Conservation (phyloP, 2,329 filamentous ascomycete species). For the Pseudocercospora eumusae region DNA sequence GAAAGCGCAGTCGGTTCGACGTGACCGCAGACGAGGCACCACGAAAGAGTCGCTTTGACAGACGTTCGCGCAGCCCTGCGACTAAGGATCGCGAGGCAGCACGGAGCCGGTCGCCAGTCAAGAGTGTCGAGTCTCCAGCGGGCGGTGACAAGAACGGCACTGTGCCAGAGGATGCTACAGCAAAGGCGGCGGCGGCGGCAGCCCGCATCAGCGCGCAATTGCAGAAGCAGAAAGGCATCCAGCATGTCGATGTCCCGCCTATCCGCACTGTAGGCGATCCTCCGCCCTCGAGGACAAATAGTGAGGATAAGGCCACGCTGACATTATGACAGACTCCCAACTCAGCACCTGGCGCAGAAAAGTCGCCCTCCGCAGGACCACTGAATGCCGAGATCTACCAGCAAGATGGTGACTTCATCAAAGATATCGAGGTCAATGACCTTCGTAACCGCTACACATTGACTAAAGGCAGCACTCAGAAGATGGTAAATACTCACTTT, state of each 20-base stretch:
- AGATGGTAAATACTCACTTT: conserved; percentile 91
- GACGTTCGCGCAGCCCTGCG: conserved; percentile 68
- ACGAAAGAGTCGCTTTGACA: conserved; percentile 76
- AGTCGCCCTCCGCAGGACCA: conserved; percentile 56
- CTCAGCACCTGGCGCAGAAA: conserved; percentile 53
- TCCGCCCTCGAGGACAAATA: not conserved
- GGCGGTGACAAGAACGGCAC: conserved; percentile 27
- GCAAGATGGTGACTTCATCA: conserved; percentile 95
- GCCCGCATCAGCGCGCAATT: conserved; percentile 53
- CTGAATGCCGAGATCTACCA: conserved; percentile 90
- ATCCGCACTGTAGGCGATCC: conserved; percentile 61
- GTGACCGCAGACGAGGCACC: conserved; percentile 82
- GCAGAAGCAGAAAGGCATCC: conserved; percentile 73
- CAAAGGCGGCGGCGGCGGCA: conserved; percentile 80
- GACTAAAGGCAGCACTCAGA: conserved; percentile 95
- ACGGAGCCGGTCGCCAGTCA: conserved; percentile 79
- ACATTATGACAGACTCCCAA: conserved; percentile 32
- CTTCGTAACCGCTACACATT: conserved; percentile 93
- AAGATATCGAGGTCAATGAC: conserved; percentile 98
- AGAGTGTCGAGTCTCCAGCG: conserved; percentile 55
- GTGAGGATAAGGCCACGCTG: conserved; percentile 15
- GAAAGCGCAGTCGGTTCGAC: conserved; percentile 79
- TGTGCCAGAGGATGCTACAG: conserved; percentile 37
- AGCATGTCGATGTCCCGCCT: conserved; percentile 85
- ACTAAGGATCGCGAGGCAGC: conserved; percentile 63